phyloP scores from a whole-genome alignment of 257 asterid genomes.

The Solanum sejunctum region DNA sequence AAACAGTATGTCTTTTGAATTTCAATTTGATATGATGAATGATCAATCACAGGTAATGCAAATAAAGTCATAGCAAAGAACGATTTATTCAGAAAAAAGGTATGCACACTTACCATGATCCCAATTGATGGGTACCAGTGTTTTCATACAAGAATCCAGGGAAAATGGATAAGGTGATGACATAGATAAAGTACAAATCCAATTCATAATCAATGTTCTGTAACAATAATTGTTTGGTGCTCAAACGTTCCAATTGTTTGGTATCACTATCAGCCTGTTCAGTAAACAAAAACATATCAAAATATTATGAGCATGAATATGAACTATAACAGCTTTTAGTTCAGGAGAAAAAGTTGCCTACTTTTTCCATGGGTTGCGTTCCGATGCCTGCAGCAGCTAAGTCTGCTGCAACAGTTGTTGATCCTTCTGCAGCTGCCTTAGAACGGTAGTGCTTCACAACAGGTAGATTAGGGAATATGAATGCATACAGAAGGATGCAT shows the following conservation, averaged over 20 bases:
- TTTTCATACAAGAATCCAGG: constrained; percentile 86
- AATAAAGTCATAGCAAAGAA: background rate
- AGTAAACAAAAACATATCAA: background rate
- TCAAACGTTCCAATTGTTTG: constrained; percentile 25
- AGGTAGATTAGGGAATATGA: constrained; percentile 47
- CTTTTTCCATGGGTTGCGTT: constrained; percentile 6
- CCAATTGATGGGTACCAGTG: constrained; percentile 64
- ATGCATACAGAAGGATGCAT: constrained; percentile 60
- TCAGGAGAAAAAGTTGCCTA: background rate
- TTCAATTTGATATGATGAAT: background rate
- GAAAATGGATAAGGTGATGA: constrained; percentile 58
- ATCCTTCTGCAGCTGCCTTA: constrained; percentile 82
- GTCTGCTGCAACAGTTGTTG: constrained; percentile 74
- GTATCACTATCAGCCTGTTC: constrained; percentile 21
- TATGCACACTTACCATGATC: constrained; percentile 54
- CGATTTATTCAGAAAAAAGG: background rate
- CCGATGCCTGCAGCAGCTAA: constrained; percentile 79
- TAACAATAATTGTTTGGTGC: constrained; percentile 34
- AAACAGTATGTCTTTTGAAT: background rate
- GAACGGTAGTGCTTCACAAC: constrained; percentile 56
- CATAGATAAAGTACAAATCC: constrained; percentile 42
- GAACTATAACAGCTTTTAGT: background rate
- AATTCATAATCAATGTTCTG: constrained; percentile 53
- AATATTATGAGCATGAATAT: background rate
- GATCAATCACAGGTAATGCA: background rate